Conservation (phyloP, 441 rosid species). For the Eugenia klotzschiana region DNA sequence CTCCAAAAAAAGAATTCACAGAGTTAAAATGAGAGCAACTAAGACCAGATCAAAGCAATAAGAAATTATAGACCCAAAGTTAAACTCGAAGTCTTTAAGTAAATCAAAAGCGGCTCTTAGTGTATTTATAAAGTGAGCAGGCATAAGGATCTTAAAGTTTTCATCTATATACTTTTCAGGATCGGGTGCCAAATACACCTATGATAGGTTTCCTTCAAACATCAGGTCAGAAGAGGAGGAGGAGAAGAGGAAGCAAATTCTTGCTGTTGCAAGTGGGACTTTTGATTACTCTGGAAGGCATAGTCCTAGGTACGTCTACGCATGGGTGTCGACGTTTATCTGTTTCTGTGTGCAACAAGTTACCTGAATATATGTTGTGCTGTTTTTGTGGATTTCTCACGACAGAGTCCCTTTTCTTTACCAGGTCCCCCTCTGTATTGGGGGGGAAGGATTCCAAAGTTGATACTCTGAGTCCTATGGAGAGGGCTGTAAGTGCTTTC, state of each 20-base stretch:
- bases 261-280: conserved; percentile 82
- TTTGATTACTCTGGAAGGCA: conserved; percentile 68
- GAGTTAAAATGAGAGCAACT: neutral
- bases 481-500: conserved; percentile 85
- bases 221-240: conserved; percentile 88
- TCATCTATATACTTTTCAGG: conserved; percentile 19
- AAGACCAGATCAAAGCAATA: neutral
- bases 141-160: neutral
- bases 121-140: neutral
- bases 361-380: neutral
- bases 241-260: conserved; percentile 90
- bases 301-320: conserved; percentile 45
- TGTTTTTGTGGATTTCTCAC: neutral
- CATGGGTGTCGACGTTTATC: neutral
- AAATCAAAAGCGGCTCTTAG: neutral
- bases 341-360: neutral
- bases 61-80: neutral
- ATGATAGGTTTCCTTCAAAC: conserved; percentile 92
- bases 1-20: neutral
- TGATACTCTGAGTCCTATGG: conserved; percentile 67
- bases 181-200: conserved; percentile 79
- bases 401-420: conserved; percentile 5
- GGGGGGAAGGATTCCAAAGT: conserved; percentile 43
- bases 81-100: neutral
- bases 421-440: conserved; percentile 65